A percentile compares a stretch with the other conserved stretches of the same genome.
phyloP scores from a whole-genome alignment of 495 filamentous ascomycete genomes.

The Melanomma pulvis-pyrius region DNA sequence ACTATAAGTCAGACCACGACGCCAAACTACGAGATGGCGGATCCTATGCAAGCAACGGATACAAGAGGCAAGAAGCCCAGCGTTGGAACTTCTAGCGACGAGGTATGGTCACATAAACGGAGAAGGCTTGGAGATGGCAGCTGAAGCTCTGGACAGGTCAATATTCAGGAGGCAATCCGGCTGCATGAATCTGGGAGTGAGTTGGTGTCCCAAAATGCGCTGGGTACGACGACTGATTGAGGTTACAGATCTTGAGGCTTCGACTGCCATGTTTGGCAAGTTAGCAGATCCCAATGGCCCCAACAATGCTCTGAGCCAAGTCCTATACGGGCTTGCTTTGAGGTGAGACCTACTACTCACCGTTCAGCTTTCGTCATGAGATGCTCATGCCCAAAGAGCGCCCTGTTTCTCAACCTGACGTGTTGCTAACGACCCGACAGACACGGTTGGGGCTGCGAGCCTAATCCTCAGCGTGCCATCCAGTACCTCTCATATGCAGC shows the following conservation, averaged over 20 bases:
- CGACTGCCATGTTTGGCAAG: conserved; percentile 82
- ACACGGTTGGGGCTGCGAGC: conserved; percentile 89
- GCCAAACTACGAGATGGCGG: conserved; percentile 52
- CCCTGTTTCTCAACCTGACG: not conserved
- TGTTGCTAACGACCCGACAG: conserved; percentile 50
- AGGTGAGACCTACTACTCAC: conserved; percentile 60
- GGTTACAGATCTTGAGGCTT: conserved; percentile 60
- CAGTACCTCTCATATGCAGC: conserved; percentile 85
- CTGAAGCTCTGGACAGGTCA: conserved; percentile 55
- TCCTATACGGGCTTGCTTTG: conserved; percentile 91
- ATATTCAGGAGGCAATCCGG: conserved; percentile 94
- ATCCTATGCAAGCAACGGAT: conserved; percentile 33
- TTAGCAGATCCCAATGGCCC: conserved; percentile 82
- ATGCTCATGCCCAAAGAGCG: conserved; percentile 15
- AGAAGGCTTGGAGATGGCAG: not conserved
- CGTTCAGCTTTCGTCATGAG: not conserved
- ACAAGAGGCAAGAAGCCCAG: conserved; percentile 40
- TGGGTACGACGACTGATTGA: not conserved
- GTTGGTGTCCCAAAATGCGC: conserved; percentile 32
- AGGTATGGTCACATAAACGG: conserved; percentile 27
- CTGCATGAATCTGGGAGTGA: conserved; percentile 82
- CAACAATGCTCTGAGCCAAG: conserved; percentile 93
- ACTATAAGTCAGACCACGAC: conserved; percentile 40
- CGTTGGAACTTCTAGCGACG: conserved; percentile 28
- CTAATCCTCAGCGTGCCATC: conserved; percentile 72